phyloP scores from a whole-genome alignment of 1,284 basidiomycete species.

The Cutaneotrichosporon dermatis region DNA sequence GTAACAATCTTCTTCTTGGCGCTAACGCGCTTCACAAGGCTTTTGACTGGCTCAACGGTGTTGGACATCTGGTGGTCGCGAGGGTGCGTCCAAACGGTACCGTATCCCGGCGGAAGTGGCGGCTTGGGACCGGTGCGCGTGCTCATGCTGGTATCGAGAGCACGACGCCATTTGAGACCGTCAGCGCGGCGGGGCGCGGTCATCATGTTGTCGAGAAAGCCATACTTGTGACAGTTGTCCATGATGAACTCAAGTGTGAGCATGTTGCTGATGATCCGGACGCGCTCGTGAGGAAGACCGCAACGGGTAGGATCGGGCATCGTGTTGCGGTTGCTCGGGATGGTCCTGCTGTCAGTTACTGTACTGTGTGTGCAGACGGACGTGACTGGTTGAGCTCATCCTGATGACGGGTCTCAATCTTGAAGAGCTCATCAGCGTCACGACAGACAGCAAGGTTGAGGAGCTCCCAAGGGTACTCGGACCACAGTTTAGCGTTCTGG shows the following conservation, averaged over 20 bases:
- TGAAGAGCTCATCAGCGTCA: neutral
- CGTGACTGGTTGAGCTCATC: neutral
- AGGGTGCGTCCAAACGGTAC: neutral
- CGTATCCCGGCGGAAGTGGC: neutral
- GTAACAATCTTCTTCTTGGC: neutral
- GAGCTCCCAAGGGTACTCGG: neutral
- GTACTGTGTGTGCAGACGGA: too few relatives aligned
- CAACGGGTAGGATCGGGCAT: too few relatives aligned
- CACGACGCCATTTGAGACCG: neutral
- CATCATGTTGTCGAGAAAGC: neutral
- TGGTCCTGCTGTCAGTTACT: too few relatives aligned
- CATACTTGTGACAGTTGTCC: neutral
- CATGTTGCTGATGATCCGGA: neutral
- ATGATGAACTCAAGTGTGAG: neutral
- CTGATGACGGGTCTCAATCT: neutral
- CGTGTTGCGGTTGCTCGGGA: too few relatives aligned
- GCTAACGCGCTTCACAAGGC: neutral
- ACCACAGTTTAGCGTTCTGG: neutral
- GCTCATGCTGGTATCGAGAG: neutral
- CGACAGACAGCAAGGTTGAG: neutral
- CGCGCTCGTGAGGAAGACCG: neutral
- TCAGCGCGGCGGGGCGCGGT: neutral
- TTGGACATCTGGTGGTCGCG: neutral
- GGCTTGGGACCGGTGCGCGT: neutral
- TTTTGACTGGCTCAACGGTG: neutral